Percentiles rank a stretch among this genome's conserved stretches.
These are phyloP conservation scores for Mycena amicta DNA, from an alignment of 768 basidiomycete genomes.

Conservation along the genomic window DNA sequence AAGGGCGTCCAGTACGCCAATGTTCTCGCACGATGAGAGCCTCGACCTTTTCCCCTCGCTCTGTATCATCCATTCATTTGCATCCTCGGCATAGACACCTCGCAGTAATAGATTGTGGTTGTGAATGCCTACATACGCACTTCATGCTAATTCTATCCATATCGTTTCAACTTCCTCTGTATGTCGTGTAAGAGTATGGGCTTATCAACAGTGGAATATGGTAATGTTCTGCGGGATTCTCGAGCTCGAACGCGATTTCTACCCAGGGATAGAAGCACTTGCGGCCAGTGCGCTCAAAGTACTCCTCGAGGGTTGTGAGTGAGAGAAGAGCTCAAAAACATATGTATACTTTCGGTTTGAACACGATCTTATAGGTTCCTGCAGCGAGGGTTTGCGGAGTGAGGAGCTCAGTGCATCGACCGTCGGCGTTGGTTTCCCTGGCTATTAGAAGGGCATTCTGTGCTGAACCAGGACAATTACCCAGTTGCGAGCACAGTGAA, in stretches of 20 bases:
- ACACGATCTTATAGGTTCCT: constrained; percentile 83
- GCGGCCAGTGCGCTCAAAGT: constrained; percentile 66
- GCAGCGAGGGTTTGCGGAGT: constrained; percentile 53
- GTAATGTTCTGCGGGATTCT: constrained; percentile 78
- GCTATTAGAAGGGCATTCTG: constrained; percentile 4
- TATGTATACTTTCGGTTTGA: constrained; percentile 56
- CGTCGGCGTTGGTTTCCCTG: constrained; percentile 80
- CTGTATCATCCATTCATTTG: constrained; percentile 25
- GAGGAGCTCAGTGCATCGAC: constrained; percentile 79
- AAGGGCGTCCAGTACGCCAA: constrained; percentile 80
- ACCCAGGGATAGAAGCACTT: constrained; percentile 89
- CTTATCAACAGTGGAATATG: constrained; percentile 92
- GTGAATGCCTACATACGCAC: constrained; percentile 22
- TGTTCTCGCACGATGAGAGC: constrained; percentile 48
- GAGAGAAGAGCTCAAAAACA: background rate
- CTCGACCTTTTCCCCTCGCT: constrained; percentile 9
- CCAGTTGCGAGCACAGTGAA: constrained; percentile 62
- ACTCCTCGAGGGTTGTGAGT: constrained; percentile 38
- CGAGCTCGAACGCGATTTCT: constrained; percentile 84
- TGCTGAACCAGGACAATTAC: constrained; percentile 39
- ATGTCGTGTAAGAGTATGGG: constrained; percentile 90
- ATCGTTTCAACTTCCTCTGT: constrained; percentile 74
- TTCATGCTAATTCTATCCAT: constrained; percentile 20
- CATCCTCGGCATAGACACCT: constrained; percentile 34
- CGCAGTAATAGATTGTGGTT: constrained; percentile 24